Conservation (phyloP, 192 early-diverging fungal species). For the Podila minutissima region DNA sequence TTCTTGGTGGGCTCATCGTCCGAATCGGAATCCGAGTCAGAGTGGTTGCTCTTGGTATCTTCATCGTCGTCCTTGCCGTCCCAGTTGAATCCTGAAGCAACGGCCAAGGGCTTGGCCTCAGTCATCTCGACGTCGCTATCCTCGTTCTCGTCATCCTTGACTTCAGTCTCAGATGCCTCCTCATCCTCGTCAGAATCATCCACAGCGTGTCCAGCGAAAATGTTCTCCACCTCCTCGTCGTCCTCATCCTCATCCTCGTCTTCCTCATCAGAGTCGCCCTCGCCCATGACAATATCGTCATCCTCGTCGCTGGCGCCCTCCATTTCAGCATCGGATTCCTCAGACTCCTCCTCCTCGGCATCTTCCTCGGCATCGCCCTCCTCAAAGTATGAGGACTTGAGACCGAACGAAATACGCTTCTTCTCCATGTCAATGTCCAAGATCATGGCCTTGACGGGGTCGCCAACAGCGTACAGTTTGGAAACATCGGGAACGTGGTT, state of each 20-base stretch:
- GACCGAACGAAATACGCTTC: conserved; percentile 76
- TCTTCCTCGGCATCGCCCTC: conserved; percentile 59
- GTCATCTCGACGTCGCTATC: conserved; percentile 44
- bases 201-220: conserved; percentile 38
- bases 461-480: conserved; percentile 83
- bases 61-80: conserved; percentile 54
- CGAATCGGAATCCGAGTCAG: conserved; percentile 44
- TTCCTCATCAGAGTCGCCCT: conserved; percentile 16
- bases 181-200: conserved; percentile 48
- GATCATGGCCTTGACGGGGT: conserved; percentile 84
- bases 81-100: conserved; percentile 40
- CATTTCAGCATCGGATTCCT: conserved; percentile 11
- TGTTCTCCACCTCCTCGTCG: conserved; percentile 46
- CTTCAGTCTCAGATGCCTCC: conserved; percentile 32
- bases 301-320: conserved; percentile 6
- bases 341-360: conserved; percentile 31
- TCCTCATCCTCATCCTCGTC: conserved; percentile 40
- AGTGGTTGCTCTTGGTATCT: conserved; percentile 38
- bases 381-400: conserved; percentile 88
- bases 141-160: conserved; percentile 22
- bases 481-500: conserved; percentile 74
- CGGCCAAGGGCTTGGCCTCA: conserved; percentile 32
- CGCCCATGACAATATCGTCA: conserved; percentile 18
- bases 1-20: conserved; percentile 56
- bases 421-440: conserved; percentile 77